Conservation (phyloP, 2,329 filamentous ascomycete genomes). For the Cytospora piceae region DNA sequence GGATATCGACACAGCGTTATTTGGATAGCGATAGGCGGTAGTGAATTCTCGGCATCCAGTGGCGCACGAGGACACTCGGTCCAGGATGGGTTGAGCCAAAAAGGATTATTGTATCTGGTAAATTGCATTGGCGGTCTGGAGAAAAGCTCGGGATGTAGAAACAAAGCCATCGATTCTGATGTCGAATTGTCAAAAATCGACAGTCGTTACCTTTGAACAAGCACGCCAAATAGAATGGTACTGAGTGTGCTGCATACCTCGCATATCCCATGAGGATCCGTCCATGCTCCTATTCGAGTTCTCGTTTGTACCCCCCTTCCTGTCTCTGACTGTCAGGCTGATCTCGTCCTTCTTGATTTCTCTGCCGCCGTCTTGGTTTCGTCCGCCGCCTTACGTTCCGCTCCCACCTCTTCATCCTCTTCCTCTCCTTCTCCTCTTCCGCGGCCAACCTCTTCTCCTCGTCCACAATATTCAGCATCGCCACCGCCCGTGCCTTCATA, state of each 20-base stretch:
- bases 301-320: not conserved
- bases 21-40: not conserved
- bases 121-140: not conserved
- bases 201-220: not conserved
- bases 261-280: not conserved
- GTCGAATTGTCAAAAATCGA: not conserved
- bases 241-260: not conserved
- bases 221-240: not conserved
- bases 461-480: constrained; percentile 46
- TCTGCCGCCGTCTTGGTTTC: constrained; percentile 19
- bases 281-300: not conserved
- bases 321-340: no score
- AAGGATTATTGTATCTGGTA: not conserved
- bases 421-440: constrained; percentile 36
- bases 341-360: not conserved
- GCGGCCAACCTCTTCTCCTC: constrained; percentile 43
- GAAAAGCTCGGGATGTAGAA: not conserved
- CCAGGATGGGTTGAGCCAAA: not conserved
- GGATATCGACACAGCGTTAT: not conserved
- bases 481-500: constrained; percentile 46
- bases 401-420: constrained; percentile 34
- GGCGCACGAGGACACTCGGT: not conserved
- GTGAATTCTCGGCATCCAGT: not conserved
- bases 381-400: constrained; percentile 26
- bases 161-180: not conserved